Evolutionary conservation across 768 basidiomycete species (phyloP).

Genomic region (Termitomyces sp.): DNA sequence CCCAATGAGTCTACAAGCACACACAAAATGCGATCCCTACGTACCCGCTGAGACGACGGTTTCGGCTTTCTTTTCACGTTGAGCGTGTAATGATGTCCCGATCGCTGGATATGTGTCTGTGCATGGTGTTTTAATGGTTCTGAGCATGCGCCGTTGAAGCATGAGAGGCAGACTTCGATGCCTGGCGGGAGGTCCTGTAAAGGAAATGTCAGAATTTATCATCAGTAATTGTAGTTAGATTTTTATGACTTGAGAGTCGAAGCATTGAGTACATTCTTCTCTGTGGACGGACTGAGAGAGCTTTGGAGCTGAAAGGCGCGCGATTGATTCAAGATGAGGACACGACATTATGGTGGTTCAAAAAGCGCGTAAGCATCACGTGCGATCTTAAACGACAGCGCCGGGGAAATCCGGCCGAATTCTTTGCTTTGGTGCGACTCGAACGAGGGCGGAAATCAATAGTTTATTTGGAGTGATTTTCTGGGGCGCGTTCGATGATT

Average conservation of each 20-base stretch:
- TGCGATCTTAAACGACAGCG: neutral
- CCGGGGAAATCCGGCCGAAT: neutral
- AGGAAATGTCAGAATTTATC: too few species aligned
- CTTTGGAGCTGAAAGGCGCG: conserved; percentile 50
- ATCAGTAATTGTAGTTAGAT: neutral
- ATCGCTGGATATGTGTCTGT: conserved; percentile 64
- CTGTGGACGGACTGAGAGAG: conserved; percentile 75
- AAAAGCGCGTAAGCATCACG: neutral
- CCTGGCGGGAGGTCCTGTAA: conserved; percentile 69
- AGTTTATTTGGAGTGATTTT: too few species aligned
- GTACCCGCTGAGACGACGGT: conserved; percentile 59
- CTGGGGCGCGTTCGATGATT: neutral
- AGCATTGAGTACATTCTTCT: conserved; percentile 97
- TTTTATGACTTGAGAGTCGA: conserved; percentile 76
- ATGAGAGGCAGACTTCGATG: conserved; percentile 84
- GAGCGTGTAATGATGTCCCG: conserved; percentile 71
- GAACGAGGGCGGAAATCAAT: neutral
- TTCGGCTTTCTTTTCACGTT: conserved; percentile 78
- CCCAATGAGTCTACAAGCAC: neutral
- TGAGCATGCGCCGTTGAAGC: conserved; percentile 93
- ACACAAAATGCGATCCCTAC: conserved; percentile 26
- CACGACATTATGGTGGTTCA: conserved; percentile 36
- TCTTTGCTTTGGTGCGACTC: neutral
- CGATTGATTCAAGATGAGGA: conserved; percentile 49
- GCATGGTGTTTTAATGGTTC: conserved; percentile 66